Evolutionary conservation across 805 yeast genomes (phyloP).

Genomic region (Myxozyma kluyveri): DNA sequence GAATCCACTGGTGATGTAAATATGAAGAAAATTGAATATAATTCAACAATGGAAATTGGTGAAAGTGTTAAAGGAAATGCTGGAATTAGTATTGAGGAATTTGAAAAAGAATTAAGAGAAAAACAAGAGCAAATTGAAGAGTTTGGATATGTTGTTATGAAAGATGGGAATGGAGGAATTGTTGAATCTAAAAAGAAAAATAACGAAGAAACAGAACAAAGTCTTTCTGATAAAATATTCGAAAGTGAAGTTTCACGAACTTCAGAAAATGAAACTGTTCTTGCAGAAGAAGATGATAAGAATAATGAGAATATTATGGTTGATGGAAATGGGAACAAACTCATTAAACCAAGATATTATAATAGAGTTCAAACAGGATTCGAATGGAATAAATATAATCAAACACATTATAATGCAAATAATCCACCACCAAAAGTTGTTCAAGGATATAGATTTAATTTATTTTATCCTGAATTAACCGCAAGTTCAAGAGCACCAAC

Average conservation of each 20-base stretch:
- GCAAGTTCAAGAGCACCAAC: constrained; percentile 35
- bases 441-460: constrained; percentile 41
- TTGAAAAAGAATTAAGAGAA: not conserved
- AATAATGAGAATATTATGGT: not conserved
- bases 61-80: constrained; percentile 6
- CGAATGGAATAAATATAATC: constrained; percentile 41
- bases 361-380: constrained; percentile 39
- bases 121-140: constrained; percentile 19
- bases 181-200: not conserved
- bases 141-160: constrained; percentile 21
- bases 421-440: constrained; percentile 41
- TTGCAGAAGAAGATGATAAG: constrained; percentile 30
- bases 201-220: not conserved
- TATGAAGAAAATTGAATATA: not conserved
- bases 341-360: constrained; percentile 35
- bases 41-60: constrained; percentile 27
- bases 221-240: constrained; percentile 2
- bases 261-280: constrained; percentile 31
- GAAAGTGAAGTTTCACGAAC: constrained; percentile 14
- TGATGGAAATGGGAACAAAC: not conserved
- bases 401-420: constrained; percentile 37
- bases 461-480: constrained; percentile 38
- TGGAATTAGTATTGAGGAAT: not conserved
- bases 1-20: not conserved
- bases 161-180: not conserved